Evolutionary conservation across 768 basidiomycete genomes (phyloP).

Genomic region (Pisolithus tinctorius): DNA sequence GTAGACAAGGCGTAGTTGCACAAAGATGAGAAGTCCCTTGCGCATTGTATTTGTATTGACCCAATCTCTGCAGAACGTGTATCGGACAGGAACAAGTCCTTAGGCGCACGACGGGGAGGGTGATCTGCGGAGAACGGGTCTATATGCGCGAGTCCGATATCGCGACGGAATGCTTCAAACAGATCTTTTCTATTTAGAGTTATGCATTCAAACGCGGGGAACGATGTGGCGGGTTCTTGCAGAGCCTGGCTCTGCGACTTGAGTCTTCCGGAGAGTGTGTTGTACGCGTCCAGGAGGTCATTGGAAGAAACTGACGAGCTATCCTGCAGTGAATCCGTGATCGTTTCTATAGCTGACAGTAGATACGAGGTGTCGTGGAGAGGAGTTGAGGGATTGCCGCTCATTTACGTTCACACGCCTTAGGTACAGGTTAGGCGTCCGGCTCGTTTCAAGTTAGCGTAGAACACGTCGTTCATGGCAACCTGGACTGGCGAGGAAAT

Average conservation of each 20-base stretch:
- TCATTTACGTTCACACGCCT: not conserved
- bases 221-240: not conserved
- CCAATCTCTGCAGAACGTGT: constrained; percentile 6
- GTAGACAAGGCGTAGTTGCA: constrained; percentile 49
- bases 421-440: not conserved
- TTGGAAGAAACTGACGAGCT: constrained; percentile 36
- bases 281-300: constrained; percentile 59
- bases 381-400: not conserved
- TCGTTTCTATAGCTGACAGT: constrained; percentile 38
- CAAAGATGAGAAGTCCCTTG: constrained; percentile 37
- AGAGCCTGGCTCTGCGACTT: constrained; percentile 13
- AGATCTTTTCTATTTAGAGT: constrained; percentile 29
- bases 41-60: constrained; percentile 34
- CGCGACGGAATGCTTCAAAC: constrained; percentile 40
- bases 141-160: constrained; percentile 39
- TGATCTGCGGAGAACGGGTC: constrained; percentile 23
- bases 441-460: not conserved
- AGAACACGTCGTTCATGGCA: not conserved
- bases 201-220: constrained; percentile 26
- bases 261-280: constrained; percentile 41
- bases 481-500: not conserved
- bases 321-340: constrained; percentile 40
- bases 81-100: constrained; percentile 1
- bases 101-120: constrained; percentile 5
- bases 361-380: constrained; percentile 23